Evolutionary conservation across 495 filamentous ascomycete genomes (phyloP), one percentile per base, ranked within the genome.

Genomic region (Hyaloscypha variabilis): DNA sequence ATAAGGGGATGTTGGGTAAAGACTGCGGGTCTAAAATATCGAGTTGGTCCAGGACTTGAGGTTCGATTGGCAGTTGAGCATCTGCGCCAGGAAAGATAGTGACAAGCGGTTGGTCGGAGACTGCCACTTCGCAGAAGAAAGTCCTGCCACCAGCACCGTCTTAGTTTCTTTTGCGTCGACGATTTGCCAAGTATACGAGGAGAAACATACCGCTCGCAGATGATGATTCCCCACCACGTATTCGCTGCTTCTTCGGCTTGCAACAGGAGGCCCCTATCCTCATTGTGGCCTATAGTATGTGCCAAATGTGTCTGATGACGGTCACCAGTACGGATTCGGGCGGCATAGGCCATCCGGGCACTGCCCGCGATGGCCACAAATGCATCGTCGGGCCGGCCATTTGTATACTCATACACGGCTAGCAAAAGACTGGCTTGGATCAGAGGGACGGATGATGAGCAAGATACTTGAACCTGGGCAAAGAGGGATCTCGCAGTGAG

Each of bases 211-310:
- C n/a, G n/a, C n/a, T n/a, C n/a, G n/a, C n/a, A n/a, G n/a, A n/a
- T n/a, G 19, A 59, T 29, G 13, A 59, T 36, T 59, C 57, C 57
- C 57, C 57, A 59, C 57, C 57, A 59, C 25, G 31, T 36, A 8
- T 34, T 36, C 19, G 17, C 17, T 39, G 26, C 57, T 59, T 59
- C 57, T 34, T 59, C 28, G 4, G 4, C 34, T 21, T 23, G 11
- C 14, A 59, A 6, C 26, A 14, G 30, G 17, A n/a, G 4, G 6
- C 39, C 57, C 4, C 13, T 59, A 59, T 39, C 57, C 25, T 11
- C 57, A 59, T 59, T 21, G 17, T 36, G 13, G 57, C 57, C 31
- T 5, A 13, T 13, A 6, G 31, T 36, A 36, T 36, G 31, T 36
- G n/a, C n/a, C n/a, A n/a, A n/a, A n/a, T n/a, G n/a, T n/a, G n/a